A percentile compares a stretch with the other conserved stretches of the same genome.
Conservation (phyloP, 2,329 filamentous ascomycete species). For the Phyllachora maydis region DNA sequence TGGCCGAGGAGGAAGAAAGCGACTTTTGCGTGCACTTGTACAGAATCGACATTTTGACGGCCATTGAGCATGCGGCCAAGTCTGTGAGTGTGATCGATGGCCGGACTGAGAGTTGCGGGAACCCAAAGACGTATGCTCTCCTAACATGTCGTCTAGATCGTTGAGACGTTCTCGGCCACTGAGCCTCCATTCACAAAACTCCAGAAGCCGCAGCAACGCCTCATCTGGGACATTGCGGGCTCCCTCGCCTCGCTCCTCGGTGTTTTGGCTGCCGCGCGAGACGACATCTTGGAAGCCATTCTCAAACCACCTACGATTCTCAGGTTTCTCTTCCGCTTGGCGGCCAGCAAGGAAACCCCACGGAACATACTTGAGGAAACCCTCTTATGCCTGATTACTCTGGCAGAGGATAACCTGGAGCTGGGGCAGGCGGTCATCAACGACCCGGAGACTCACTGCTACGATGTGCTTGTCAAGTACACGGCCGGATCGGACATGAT, state of each 20-base stretch:
- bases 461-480: constrained; percentile 25
- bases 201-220: constrained; percentile 28
- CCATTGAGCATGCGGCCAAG: constrained; percentile 33
- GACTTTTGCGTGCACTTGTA: constrained; percentile 48
- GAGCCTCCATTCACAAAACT: constrained; percentile 22
- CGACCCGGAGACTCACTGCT: constrained; percentile 22
- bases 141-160: too few relatives aligned
- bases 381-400: constrained; percentile 31
- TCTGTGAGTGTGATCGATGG: constrained; percentile 20
- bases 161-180: constrained; percentile 17
- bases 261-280: constrained; percentile 34
- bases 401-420: constrained; percentile 37
- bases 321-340: constrained; percentile 31
- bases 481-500: constrained; percentile 23
- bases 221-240: constrained; percentile 30
- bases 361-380: constrained; percentile 22
- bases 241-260: constrained; percentile 31
- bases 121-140: too few relatives aligned
- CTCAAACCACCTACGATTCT: constrained; percentile 24
- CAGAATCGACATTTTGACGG: constrained; percentile 37
- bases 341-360: constrained; percentile 17
- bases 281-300: constrained; percentile 36
- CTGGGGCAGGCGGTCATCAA: constrained; percentile 31
- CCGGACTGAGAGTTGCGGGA: constrained; percentile 1
- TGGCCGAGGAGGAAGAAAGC: constrained; percentile 41